A percentile compares a stretch with the other conserved stretches of the same genome.
phyloP scores from a whole-genome alignment of 257 asterid genomes.

The Parsonsia alboflavescens region DNA sequence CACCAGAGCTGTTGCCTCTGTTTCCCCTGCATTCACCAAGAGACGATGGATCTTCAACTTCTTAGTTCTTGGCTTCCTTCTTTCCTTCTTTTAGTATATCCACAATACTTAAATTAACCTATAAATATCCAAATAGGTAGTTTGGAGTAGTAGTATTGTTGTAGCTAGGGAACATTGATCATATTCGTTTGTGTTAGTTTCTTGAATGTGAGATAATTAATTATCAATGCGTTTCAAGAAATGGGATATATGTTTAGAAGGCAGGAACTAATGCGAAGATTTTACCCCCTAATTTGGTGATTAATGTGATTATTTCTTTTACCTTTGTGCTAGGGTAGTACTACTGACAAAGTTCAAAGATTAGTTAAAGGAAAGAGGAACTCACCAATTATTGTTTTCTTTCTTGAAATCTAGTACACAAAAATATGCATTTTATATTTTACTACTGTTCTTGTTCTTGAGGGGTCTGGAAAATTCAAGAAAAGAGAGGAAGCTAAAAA shows the following conservation, averaged over 20 bases:
- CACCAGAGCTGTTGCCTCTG: slow-evolving; percentile 73
- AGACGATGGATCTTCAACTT: slow-evolving; percentile 17
- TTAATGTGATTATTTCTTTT: background rate
- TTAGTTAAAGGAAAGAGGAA: background rate
- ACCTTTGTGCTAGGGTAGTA: background rate
- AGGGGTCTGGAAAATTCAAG: background rate
- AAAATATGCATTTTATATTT: background rate
- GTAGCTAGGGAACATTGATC: background rate
- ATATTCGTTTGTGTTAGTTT: background rate
- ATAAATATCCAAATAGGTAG: background rate
- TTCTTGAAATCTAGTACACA: background rate
- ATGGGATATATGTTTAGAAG: background rate
- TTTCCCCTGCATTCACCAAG: slow-evolving; percentile 64
- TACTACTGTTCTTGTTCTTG: no score
- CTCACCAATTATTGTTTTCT: no score
- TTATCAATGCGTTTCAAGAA: background rate
- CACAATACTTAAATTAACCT: background rate
- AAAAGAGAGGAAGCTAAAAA: background rate
- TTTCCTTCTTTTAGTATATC: background rate
- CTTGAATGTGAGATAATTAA: background rate
- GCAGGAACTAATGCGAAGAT: background rate
- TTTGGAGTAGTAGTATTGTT: background rate
- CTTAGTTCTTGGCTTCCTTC: background rate
- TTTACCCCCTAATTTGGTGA: background rate
- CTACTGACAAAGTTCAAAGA: background rate